Evolutionary conservation across 1,284 basidiomycete genomes (phyloP).

Genomic region (Gymnopus androsaceus): DNA sequence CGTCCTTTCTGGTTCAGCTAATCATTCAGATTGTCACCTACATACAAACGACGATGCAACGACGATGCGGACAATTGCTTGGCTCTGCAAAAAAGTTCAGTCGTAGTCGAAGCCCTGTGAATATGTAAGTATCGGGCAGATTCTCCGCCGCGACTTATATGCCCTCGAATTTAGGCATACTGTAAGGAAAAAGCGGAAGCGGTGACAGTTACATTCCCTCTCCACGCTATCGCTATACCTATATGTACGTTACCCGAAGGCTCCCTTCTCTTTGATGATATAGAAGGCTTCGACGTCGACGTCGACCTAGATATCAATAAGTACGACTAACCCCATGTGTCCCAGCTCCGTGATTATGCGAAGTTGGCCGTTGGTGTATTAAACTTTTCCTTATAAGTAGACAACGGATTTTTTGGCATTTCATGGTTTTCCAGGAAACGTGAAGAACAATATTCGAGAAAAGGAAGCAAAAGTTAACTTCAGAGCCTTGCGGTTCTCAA

Average conservation of each 20-base stretch:
- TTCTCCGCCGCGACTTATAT: too few relatives aligned
- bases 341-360: background rate
- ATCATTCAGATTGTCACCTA: too few relatives aligned
- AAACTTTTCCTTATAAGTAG: constrained; percentile 1
- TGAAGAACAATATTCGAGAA: too few relatives aligned
- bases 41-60: too few relatives aligned
- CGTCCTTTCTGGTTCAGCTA: too few relatives aligned
- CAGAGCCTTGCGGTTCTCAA: too few relatives aligned
- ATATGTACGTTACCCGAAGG: constrained; percentile 6
- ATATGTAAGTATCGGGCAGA: too few relatives aligned
- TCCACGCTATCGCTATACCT: background rate
- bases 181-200: background rate
- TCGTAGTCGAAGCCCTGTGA: too few relatives aligned
- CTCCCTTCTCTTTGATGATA: constrained; percentile 1
- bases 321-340: background rate
- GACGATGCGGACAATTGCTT: too few relatives aligned
- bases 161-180: background rate
- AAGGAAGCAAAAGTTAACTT: too few relatives aligned
- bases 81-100: too few relatives aligned
- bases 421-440: constrained; percentile 2
- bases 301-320: background rate
- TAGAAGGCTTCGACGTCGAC: background rate
- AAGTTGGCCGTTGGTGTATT: background rate
- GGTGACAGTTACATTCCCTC: background rate
- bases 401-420: constrained; percentile 3